Evolutionary conservation across 257 asterid species (phyloP), one percentile per base, ranked within the genome.

Genomic region (Echites panduratus): DNA sequence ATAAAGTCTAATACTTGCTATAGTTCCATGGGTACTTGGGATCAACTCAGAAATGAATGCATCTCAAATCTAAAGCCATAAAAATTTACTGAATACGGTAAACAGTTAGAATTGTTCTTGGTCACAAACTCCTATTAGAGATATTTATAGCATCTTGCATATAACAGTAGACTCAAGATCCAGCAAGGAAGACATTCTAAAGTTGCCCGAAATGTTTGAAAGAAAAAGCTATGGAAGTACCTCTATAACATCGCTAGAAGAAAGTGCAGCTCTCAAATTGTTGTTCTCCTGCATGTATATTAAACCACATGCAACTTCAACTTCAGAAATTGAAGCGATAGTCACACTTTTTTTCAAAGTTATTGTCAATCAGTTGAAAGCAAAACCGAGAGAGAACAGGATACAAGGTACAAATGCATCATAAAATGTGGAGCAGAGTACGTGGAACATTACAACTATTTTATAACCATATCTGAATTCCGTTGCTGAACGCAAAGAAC

Each of bases 381-480:
- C 8, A 22, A 1, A 73, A 45, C n/a, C 27, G 53, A 11, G 14
- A 48, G 35, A 50, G 5, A 78, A 20, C 45, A 58, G 12, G 57
- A 65, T 16, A 8, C 48, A 50, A 20, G 9, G 24, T 20, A 57
- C 24, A 59, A 64, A 14, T 56, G 40, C 14, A 38, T n/a, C 45
- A 64, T 17, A 35, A 2, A 11, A 5, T 17, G 14, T 69, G 73
- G 66, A 43, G 27, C 24, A 43, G 72, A 79, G 82, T 32, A 76
- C 22, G n/a, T 29, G 76, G 81, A 85, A 76, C 85, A 82, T 85
- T 92, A 95, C 99, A 43, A 95, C 97, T 77, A 95, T 83, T 74
- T 95, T 95, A 92, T 90, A 95, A 85, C 99, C 99, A 75, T 95
- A 95, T 86, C 90, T 83, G 76, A 95, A 95, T 44, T 90, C 98